Evolutionary conservation across 2,329 filamentous ascomycete species (phyloP).

Genomic region (Sclerotinia subarctica): DNA sequence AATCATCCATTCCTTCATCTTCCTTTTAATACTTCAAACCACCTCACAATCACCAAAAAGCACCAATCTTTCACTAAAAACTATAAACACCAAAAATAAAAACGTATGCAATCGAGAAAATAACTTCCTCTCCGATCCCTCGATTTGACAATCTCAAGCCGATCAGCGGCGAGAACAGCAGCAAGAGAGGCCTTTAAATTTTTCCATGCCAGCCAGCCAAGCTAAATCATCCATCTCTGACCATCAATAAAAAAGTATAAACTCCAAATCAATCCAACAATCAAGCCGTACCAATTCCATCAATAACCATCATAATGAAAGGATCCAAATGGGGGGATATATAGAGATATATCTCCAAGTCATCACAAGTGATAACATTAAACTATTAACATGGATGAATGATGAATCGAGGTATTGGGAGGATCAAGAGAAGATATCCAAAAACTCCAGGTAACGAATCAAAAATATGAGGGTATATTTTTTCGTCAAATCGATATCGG

Average conservation of each 20-base stretch:
- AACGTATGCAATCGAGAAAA: neutral
- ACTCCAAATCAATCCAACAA: slow-evolving; percentile 1
- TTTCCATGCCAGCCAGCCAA: neutral
- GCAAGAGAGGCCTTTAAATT: neutral
- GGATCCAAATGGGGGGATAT: neutral
- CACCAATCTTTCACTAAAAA: neutral
- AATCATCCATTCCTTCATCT: neutral
- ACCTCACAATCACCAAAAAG: neutral
- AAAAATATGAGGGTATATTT: slow-evolving; percentile 16
- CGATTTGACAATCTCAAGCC: slow-evolving; percentile 17
- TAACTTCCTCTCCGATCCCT: neutral
- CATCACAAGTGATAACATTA: neutral
- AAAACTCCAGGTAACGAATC: slow-evolving; percentile 21
- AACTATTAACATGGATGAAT: neutral
- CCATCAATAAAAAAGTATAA: neutral
- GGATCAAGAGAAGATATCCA: slow-evolving; percentile 4
- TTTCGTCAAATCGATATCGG: slow-evolving; percentile 16
- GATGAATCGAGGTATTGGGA: neutral
- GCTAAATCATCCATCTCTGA: neutral
- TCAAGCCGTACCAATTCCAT: neutral
- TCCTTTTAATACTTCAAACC: neutral
- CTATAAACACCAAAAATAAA: slow-evolving; percentile 8
- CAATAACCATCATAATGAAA: neutral
- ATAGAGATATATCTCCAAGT: neutral
- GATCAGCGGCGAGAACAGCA: slow-evolving; percentile 20